A percentile compares a stretch with the other conserved stretches of the same genome.
phyloP scores from a whole-genome alignment of 1,139 yeast species.

The Saccharomycopsis crataegensis region DNA sequence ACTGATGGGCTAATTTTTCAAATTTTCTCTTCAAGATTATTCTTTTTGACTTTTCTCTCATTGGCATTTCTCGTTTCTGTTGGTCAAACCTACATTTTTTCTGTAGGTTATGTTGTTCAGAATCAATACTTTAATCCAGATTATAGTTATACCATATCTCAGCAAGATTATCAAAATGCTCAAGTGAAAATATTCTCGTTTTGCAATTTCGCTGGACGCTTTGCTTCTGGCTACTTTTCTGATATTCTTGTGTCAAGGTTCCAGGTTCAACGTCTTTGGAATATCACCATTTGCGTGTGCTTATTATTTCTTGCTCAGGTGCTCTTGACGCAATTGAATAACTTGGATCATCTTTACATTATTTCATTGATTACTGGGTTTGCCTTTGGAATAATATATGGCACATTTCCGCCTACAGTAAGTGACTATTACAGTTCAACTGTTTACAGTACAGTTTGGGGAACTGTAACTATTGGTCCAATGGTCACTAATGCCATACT shows the following conservation, averaged over 20 bases:
- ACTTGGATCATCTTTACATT: slow-evolving; percentile 38
- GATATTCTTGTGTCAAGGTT: slow-evolving; percentile 48
- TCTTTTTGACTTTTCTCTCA: slow-evolving; percentile 42
- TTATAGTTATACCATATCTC: slow-evolving; percentile 22
- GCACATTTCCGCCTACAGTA: slow-evolving; percentile 72
- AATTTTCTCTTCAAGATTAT: slow-evolving; percentile 29
- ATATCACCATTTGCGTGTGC: slow-evolving; percentile 44
- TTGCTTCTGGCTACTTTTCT: slow-evolving; percentile 61
- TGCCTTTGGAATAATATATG: slow-evolving; percentile 77
- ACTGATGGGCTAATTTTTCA: slow-evolving; percentile 4
- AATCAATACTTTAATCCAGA: slow-evolving; percentile 37
- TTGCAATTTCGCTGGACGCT: slow-evolving; percentile 59
- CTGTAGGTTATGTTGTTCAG: slow-evolving; percentile 64
- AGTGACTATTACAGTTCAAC: slow-evolving; percentile 71
- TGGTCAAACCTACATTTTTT: slow-evolving; percentile 73
- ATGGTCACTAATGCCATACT: slow-evolving; percentile 31
- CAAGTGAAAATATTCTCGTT: slow-evolving; percentile 70
- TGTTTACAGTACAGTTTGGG: slow-evolving; percentile 78
- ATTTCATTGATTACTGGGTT: slow-evolving; percentile 56
- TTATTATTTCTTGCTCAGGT: slow-evolving; percentile 34
- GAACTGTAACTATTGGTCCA: slow-evolving; percentile 56
- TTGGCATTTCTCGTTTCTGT: slow-evolving; percentile 61
- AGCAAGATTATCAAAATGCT: slow-evolving; percentile 48
- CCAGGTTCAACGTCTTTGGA: slow-evolving; percentile 62
- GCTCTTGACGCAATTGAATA: slow-evolving; percentile 28